Base-by-base conservation (phyloP, 1,139 yeast genomes). In the Hansenula lynferdii region DNA sequence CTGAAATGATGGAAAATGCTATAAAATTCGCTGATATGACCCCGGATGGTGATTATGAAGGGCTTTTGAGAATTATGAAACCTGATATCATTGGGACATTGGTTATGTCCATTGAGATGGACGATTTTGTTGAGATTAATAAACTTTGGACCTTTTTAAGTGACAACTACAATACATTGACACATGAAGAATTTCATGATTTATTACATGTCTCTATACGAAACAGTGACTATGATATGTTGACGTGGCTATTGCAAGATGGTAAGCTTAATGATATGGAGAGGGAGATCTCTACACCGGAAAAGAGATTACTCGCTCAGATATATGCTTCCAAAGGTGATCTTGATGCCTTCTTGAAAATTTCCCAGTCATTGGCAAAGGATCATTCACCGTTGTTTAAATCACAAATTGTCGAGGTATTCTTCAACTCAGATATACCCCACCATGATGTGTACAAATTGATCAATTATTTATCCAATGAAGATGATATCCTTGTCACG, bases 261-360 rank as follows among this genome's bases (percentile, higher is more conserved):
- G 17, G 18, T 12, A 26, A 15, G 11, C 9, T 14, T 15, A 5
- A 17, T 4, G 3, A 5, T 3, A 15, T 26, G 18, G 28, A 11
- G 3, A 17, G 6, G 8, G 26, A 12, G 6, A 28, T 28, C 8
- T 19, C 31, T 12, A 6, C 4, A 10, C 10, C 20, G 4, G 22
- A 19, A 19, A 28, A 28, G 17, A 10, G 12, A 3, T 8, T 8
- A 7, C 11, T 28, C 10, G 31, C 31, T 4, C 20, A 18, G 16
- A n/a, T 28, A n/a, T 28, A 16, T 18, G 31, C 31, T 16, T 16
- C 23, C 10, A 28, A 20, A 17, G 31, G 31, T 28, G 31, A 28
- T 14, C 4, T 28, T 18, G 31, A 28, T 19, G 16, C n/a, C 3
- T 28, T 28, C 14, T 8, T 28, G 11, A 28, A 28, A n/a, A 7